phyloP scores from a whole-genome alignment of 1,284 basidiomycete genomes.

The Megacollybia platyphylla region DNA sequence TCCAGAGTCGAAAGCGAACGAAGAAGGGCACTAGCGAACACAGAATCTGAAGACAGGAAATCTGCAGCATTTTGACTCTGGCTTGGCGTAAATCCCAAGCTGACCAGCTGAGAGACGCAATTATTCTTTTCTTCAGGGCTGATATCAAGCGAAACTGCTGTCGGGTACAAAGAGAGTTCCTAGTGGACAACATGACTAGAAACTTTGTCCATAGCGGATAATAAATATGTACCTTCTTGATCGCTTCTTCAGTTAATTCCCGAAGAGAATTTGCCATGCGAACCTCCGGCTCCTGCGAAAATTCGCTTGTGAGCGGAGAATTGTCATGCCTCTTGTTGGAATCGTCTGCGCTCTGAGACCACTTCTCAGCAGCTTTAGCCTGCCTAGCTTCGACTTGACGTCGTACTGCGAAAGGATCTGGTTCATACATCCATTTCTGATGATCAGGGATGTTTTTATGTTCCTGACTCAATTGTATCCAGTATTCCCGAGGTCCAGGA shows the following conservation, averaged over 20 bases:
- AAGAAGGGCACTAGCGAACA: slow-evolving; percentile 38
- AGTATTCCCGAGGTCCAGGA: slow-evolving; percentile 73
- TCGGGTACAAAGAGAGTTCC: slow-evolving; percentile 40
- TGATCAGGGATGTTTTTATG: slow-evolving; percentile 60
- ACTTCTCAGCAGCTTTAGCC: slow-evolving; percentile 34
- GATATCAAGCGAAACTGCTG: slow-evolving; percentile 30
- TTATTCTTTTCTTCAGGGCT: slow-evolving; percentile 33
- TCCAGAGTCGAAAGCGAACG: slow-evolving; percentile 38
- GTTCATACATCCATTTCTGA: slow-evolving; percentile 75
- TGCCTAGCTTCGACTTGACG: slow-evolving; percentile 58
- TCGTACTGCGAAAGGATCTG: slow-evolving; percentile 73
- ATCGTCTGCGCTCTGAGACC: slow-evolving; percentile 14
- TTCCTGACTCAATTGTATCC: slow-evolving; percentile 63
- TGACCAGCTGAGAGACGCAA: slow-evolving; percentile 30
- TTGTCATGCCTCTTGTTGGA: neutral
- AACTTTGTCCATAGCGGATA: slow-evolving; percentile 1
- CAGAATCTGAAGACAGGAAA: slow-evolving; percentile 41
- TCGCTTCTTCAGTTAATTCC: slow-evolving; percentile 71
- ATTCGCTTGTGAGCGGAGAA: slow-evolving; percentile 25
- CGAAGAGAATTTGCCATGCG: slow-evolving; percentile 72
- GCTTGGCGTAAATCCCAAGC: slow-evolving; percentile 35
- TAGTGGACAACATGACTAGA: slow-evolving; percentile 11
- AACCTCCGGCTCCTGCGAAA: slow-evolving; percentile 68
- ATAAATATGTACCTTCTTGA: slow-evolving; percentile 50
- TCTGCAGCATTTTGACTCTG: slow-evolving; percentile 36